Conservation (phyloP, 768 basidiomycete genomes). For the Lactifluus subvellereus region DNA sequence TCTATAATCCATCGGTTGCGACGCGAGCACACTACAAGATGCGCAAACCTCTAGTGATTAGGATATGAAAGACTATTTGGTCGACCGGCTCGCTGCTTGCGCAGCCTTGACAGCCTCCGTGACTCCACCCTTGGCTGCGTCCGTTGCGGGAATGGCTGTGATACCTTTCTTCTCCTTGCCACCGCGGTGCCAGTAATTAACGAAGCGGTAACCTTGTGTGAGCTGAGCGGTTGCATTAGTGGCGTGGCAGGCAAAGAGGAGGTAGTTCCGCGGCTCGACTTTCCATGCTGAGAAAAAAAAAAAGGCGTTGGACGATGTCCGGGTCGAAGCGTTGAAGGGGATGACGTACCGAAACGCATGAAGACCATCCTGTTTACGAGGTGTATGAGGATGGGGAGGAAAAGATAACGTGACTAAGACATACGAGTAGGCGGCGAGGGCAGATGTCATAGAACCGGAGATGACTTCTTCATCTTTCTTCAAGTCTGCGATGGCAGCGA, state of each 20-base stretch:
- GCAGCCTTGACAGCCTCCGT: slow-evolving; percentile 47
- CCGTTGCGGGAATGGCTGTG: slow-evolving; percentile 12
- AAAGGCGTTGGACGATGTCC: background rate
- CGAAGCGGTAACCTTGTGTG: slow-evolving; percentile 77
- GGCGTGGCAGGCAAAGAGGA: slow-evolving; percentile 88
- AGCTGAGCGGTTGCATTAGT: slow-evolving; percentile 88
- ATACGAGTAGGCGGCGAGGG: slow-evolving; percentile 88
- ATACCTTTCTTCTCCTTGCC: slow-evolving; percentile 64
- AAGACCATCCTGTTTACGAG: slow-evolving; percentile 56
- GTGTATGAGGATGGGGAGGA: slow-evolving; percentile 2
- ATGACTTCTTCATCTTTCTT: slow-evolving; percentile 94
- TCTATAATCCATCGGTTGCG: background rate
- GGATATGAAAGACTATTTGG: slow-evolving; percentile 21
- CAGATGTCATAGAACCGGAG: slow-evolving; percentile 94
- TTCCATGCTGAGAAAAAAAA: slow-evolving; percentile 63
- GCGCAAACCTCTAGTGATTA: slow-evolving; percentile 11
- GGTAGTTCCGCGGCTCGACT: slow-evolving; percentile 93
- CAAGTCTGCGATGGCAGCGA: slow-evolving; percentile 89
- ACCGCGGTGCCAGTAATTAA: slow-evolving; percentile 87
- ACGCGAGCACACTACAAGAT: background rate
- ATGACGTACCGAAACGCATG: slow-evolving; percentile 79
- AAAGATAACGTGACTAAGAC: slow-evolving; percentile 32
- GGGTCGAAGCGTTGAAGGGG: background rate
- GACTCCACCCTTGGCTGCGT: slow-evolving; percentile 36
- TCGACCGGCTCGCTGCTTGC: slow-evolving; percentile 16